Evolutionary conservation across 164 flowering plant genomes (phyloP).

Genomic region (Berberis thunbergii): DNA sequence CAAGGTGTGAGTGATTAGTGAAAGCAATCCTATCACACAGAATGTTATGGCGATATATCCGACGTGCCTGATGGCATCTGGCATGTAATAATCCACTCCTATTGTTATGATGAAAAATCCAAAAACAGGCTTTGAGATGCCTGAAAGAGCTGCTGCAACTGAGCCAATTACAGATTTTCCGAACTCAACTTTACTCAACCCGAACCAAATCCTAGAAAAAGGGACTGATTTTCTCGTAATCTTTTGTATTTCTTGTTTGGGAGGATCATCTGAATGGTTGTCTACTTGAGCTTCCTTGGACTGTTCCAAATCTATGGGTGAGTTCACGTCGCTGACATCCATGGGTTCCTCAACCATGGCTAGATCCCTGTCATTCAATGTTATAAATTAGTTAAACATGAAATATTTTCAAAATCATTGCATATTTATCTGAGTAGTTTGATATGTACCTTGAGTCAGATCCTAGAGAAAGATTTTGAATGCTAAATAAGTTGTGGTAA

Average conservation of each 20-base stretch:
- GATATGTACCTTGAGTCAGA: constrained; percentile 23
- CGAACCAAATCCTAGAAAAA: constrained; percentile 26
- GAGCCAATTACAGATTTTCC: constrained; percentile 40
- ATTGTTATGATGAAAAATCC: constrained; percentile 69
- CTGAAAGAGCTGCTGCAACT: constrained; percentile 56
- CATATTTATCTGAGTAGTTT: no score
- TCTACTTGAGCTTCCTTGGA: constrained; percentile 11
- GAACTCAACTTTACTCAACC: constrained; percentile 17
- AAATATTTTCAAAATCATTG: neutral
- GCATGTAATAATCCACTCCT: constrained; percentile 47
- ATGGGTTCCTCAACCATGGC: constrained; percentile 17
- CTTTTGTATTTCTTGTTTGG: constrained; percentile 4
- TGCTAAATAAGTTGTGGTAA: constrained; percentile 35
- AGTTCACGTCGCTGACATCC: constrained; percentile 7
- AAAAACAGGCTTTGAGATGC: constrained; percentile 68
- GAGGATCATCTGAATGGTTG: constrained; percentile 4
- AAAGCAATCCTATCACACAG: constrained; percentile 39
- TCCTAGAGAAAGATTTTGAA: constrained; percentile 36
- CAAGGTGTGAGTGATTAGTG: constrained; percentile 46
- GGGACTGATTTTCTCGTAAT: constrained; percentile 11
- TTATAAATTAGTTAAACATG: neutral
- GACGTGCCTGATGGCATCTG: constrained; percentile 29
- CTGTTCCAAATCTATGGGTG: constrained; percentile 16
- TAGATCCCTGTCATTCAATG: constrained; percentile 19
- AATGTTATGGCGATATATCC: constrained; percentile 38